These are phyloP conservation scores for Tulasnella sp. DNA, from an alignment of 768 basidiomycete genomes.

Conservation along the genomic window DNA sequence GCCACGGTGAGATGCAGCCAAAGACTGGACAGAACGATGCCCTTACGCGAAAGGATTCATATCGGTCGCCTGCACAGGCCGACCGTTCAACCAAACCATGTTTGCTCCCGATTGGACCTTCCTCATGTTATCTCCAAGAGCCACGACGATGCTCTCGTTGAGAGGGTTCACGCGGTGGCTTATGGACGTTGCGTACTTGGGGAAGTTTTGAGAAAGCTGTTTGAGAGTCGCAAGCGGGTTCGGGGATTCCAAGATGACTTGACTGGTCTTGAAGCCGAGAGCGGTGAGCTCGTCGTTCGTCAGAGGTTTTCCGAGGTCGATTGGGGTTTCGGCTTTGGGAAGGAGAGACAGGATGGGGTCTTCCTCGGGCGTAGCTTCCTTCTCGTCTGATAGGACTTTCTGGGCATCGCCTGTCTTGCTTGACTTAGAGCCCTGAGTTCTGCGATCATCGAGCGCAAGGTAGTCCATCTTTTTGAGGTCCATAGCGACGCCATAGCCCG, in stretches of 20 bases:
- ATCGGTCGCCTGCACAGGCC: conserved; percentile 45
- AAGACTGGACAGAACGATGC: neutral
- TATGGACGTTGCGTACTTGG: conserved; percentile 66
- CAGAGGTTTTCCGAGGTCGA: conserved; percentile 30
- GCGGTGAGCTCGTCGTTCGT: conserved; percentile 44
- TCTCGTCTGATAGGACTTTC: neutral
- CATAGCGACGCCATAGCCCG: conserved; percentile 85
- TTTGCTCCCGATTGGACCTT: conserved; percentile 43
- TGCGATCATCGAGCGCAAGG: conserved; percentile 80
- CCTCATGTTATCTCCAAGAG: conserved; percentile 45
- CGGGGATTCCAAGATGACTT: conserved; percentile 56
- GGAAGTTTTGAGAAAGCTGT: conserved; percentile 77
- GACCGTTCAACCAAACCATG: conserved; percentile 75
- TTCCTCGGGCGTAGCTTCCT: conserved; percentile 13
- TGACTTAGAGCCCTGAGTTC: conserved; percentile 21
- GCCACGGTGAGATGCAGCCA: neutral
- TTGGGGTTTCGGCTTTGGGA: neutral
- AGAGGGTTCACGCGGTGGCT: conserved; percentile 50
- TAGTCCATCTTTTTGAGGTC: conserved; percentile 98
- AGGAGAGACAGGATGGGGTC: conserved; percentile 26
- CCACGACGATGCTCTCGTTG: conserved; percentile 38
- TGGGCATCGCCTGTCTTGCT: neutral
- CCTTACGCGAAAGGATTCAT: conserved; percentile 55
- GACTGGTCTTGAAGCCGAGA: conserved; percentile 61
- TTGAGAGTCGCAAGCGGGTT: conserved; percentile 45